phyloP scores from a whole-genome alignment of 805 yeast genomes.

The Ogataea ganodermae region DNA sequence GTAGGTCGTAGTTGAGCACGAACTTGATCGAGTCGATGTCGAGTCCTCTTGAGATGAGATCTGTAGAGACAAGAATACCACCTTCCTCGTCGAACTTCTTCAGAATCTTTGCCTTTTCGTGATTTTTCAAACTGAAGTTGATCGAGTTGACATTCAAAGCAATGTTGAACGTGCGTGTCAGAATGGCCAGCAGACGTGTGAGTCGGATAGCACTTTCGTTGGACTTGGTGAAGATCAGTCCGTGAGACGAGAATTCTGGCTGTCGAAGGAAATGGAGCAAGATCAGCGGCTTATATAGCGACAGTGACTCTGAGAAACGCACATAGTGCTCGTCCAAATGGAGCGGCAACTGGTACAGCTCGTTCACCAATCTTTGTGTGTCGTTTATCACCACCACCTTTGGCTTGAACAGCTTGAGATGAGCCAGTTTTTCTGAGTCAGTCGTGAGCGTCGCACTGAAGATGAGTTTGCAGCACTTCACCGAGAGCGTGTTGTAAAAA shows the following conservation, averaged over 20 bases:
- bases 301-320: conserved; percentile 33
- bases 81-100: conserved; percentile 55
- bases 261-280: conserved; percentile 56
- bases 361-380: conserved; percentile 46
- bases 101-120: conserved; percentile 57
- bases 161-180: conserved; percentile 34
- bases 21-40: conserved; percentile 69
- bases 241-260: conserved; percentile 37
- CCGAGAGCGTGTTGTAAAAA: conserved; percentile 37
- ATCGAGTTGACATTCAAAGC: conserved; percentile 44
- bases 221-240: conserved; percentile 67
- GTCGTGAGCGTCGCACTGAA: conserved; percentile 94
- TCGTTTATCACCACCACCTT: conserved; percentile 69
- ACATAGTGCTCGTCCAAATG: conserved; percentile 41
- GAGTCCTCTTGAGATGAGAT: conserved; percentile 93
- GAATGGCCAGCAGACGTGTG: conserved; percentile 54
- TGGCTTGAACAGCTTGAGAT: conserved; percentile 70
- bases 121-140: conserved; percentile 57
- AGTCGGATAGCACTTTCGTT: conserved; percentile 88
- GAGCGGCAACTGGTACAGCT: conserved; percentile 62
- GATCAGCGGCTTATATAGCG: conserved; percentile 69
- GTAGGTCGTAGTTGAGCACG: conserved; percentile 90
- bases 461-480: conserved; percentile 60
- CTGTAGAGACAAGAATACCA: conserved; percentile 72
- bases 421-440: conserved; percentile 82